Evolutionary conservation across 768 basidiomycete genomes (phyloP).

Genomic region (Suillus discolor): DNA sequence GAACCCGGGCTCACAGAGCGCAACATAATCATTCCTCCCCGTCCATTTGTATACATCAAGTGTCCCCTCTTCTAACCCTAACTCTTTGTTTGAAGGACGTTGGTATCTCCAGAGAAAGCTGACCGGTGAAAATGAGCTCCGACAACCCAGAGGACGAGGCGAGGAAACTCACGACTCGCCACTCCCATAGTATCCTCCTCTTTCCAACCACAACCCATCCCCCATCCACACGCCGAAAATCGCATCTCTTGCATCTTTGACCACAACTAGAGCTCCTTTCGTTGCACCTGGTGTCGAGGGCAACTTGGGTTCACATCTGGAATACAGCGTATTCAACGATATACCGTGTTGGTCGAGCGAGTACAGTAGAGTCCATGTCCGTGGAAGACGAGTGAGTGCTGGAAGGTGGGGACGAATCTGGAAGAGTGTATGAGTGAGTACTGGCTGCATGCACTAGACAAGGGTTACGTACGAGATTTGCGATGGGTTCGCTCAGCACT

Average conservation of each 20-base stretch:
- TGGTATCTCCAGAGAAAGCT: conserved; percentile 81
- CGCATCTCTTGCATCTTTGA: conserved; percentile 63
- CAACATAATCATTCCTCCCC: conserved; percentile 87
- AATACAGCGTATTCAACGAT: conserved; percentile 86
- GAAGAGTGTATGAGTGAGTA: background rate
- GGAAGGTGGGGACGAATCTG: conserved; percentile 76
- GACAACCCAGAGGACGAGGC: background rate
- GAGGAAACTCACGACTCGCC: conserved; percentile 71
- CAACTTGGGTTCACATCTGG: conserved; percentile 50
- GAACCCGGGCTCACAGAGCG: conserved; percentile 77
- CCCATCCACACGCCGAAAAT: conserved; percentile 86
- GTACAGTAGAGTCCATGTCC: conserved; percentile 79
- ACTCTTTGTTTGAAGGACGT: conserved; percentile 26
- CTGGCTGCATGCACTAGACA: background rate
- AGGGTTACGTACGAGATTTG: conserved; percentile 53
- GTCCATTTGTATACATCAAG: conserved; percentile 81
- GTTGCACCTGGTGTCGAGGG: conserved; percentile 28
- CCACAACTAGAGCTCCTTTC: conserved; percentile 59
- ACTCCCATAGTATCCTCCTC: conserved; percentile 79
- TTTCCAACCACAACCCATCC: conserved; percentile 64
- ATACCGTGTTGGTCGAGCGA: conserved; percentile 96
- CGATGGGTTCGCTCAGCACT: conserved; percentile 56
- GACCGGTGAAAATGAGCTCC: background rate
- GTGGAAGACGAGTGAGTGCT: conserved; percentile 69
- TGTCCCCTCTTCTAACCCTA: conserved; percentile 49